These are phyloP conservation scores for Pestalotiopsis sp. DNA, from an alignment of 2,329 filamentous ascomycete species.

Conservation along the genomic window DNA sequence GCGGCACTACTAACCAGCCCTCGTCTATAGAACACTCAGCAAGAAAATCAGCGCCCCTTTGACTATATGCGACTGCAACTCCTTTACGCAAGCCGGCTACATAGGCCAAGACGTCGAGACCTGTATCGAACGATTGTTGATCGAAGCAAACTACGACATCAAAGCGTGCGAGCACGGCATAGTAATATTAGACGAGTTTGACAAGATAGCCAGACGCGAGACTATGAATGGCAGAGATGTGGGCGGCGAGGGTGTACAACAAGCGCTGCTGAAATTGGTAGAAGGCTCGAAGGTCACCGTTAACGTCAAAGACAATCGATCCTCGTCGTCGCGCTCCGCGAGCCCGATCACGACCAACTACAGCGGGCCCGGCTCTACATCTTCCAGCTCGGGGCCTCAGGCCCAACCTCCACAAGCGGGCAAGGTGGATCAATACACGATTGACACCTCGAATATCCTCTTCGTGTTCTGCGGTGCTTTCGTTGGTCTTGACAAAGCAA, in stretches of 20 bases:
- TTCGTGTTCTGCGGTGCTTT: slow-evolving; percentile 98
- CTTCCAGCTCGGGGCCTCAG: slow-evolving; percentile 44
- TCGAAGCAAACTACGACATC: slow-evolving; percentile 88
- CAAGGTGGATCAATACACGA: slow-evolving; percentile 67
- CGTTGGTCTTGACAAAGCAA: slow-evolving; percentile 84
- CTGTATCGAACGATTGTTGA: slow-evolving; percentile 86
- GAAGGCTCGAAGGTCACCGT: slow-evolving; percentile 94
- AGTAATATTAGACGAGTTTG: slow-evolving; percentile 94
- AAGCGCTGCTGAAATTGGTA: slow-evolving; percentile 92
- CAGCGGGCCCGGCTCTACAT: slow-evolving; percentile 45
- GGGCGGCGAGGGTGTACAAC: slow-evolving; percentile 93
- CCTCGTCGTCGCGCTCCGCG: slow-evolving; percentile 49
- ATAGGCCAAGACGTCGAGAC: slow-evolving; percentile 98
- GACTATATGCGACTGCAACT: slow-evolving; percentile 93
- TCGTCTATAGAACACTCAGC: slow-evolving; percentile 73
- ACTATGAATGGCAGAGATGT: slow-evolving; percentile 91
- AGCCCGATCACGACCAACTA: slow-evolving; percentile 57
- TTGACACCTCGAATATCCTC: slow-evolving; percentile 93
- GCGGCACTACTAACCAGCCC: slow-evolving; percentile 17
- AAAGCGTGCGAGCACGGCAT: slow-evolving; percentile 87
- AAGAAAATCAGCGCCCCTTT: slow-evolving; percentile 94
- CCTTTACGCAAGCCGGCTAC: slow-evolving; percentile 94
- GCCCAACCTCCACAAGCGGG: slow-evolving; percentile 44
- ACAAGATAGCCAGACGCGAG: slow-evolving; percentile 92
- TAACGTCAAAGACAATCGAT: slow-evolving; percentile 79